Conservation (phyloP, 306 rosid species). For the cucumber (Cucumis sativus) region DNA sequence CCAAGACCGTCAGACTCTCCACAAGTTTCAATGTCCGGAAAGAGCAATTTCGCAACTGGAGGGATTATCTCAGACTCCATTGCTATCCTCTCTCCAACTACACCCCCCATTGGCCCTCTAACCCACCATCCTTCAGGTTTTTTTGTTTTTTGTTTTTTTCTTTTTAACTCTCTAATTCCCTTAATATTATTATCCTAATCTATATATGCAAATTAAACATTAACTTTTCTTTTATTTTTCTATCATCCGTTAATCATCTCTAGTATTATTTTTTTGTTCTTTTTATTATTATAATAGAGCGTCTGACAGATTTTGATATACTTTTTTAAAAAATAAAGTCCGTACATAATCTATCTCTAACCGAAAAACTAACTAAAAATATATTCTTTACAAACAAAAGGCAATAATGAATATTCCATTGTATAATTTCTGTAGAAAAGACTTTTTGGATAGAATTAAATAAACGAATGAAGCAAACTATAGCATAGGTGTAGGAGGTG, state of each 20-base stretch:
- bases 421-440: not conserved
- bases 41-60: conserved; percentile 77
- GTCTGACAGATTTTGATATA: not conserved
- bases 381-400: not conserved
- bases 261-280: too few relatives aligned
- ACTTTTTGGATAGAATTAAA: not conserved
- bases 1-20: conserved; percentile 63
- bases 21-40: conserved; percentile 74
- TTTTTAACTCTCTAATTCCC: not conserved
- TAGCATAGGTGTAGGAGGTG: not conserved
- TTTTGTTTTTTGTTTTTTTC: not conserved
- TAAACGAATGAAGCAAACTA: not conserved
- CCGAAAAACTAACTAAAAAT: not conserved
- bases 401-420: not conserved
- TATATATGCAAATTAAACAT: too few relatives aligned
- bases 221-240: too few relatives aligned
- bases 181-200: too few relatives aligned
- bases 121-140: conserved; percentile 71
- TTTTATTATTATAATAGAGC: too few relatives aligned
- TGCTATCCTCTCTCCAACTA: conserved; percentile 65
- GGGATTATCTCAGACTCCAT: conserved; percentile 87
- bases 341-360: not conserved
- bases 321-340: not conserved
- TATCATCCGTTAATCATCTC: not conserved
- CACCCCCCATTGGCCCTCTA: conserved; percentile 70